Base-by-base conservation (phyloP, 169 alveolate species). In the Theileria annulata region DNA sequence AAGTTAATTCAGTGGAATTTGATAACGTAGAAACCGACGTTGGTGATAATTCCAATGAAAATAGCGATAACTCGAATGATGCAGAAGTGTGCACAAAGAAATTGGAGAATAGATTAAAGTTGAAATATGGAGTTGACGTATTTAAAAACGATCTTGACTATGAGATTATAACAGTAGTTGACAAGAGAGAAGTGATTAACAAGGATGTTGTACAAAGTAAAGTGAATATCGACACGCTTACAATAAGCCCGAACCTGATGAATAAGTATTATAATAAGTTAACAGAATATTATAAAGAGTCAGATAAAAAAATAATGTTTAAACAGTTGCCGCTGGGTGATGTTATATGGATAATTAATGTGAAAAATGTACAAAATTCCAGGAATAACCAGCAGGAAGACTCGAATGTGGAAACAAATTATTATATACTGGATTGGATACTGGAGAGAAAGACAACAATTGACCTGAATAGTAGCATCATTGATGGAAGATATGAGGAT, bases 401-500 rank as follows among this genome's bases (percentile, higher is more conserved):
- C 58, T 28, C 3, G 91, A 69, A 78, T 58, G 30, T 74, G 87
- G 42, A 73, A 80, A 10, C 77, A 23, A 93, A 90, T 54, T 84
- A 81, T 28, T 90, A 62, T 64, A 94, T 93, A 23, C 68, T 93
- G 27, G 94, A 91, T 30, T 93, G 96, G 96, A 88, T 93, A 15
- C 71, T 93, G 21, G 96, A 93, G 75, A 77, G 96, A 23, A 93
- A 93, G 54, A 92, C 96, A 6, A 77, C 93, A 19, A 79, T 90
- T 17, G 96, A 93, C 72, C 79, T 93, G 77, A 83, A 88, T 67
- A 87, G 96, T 12, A 92, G 95, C 67, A 88, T 93, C n/a, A 69
- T 80, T 9, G 96, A 93, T 72, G 96, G 96, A 6, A 78, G 90
- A 31, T 90, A 93, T 71, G 95, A 93, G 47, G 96, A 93, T 51